Conservation (phyloP, 352 stramenopile species). For the Globisporangium apiculatum region DNA sequence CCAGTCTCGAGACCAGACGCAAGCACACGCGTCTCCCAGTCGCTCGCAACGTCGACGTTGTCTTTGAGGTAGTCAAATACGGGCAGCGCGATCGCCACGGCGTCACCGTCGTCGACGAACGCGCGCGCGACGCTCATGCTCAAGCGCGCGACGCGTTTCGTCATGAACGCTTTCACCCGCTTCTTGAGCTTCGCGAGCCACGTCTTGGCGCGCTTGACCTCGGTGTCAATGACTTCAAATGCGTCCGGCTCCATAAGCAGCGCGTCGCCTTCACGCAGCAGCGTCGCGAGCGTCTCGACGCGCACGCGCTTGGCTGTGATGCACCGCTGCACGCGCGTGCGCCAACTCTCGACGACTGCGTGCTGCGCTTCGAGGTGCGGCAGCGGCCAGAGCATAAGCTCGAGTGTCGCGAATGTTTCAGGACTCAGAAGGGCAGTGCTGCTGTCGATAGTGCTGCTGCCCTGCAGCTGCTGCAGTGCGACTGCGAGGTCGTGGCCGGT, state of each 20-base stretch:
- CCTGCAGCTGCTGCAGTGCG: slow-evolving; percentile 20
- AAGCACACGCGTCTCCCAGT: slow-evolving; percentile 77
- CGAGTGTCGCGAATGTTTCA: slow-evolving; percentile 32
- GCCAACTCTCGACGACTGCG: slow-evolving; percentile 60
- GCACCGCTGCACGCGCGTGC: slow-evolving; percentile 39
- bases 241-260: slow-evolving; percentile 68
- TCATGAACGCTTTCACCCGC: slow-evolving; percentile 59
- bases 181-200: slow-evolving; percentile 87
- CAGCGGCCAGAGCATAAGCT: slow-evolving; percentile 66
- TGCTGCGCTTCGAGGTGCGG: slow-evolving; percentile 58
- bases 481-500: slow-evolving; percentile 35
- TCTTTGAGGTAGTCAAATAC: slow-evolving; percentile 79
- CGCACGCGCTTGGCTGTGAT: slow-evolving; percentile 56
- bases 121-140: slow-evolving; percentile 48
- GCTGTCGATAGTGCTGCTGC: neutral
- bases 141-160: slow-evolving; percentile 58
- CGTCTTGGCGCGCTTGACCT: slow-evolving; percentile 71
- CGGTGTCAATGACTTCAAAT: slow-evolving; percentile 72
- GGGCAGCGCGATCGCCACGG: slow-evolving; percentile 65
- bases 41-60: slow-evolving; percentile 62
- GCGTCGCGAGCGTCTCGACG: slow-evolving; percentile 41
- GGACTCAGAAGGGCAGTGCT: slow-evolving; percentile 13
- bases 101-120: slow-evolving; percentile 76
- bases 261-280: slow-evolving; percentile 49
- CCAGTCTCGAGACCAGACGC: slow-evolving; percentile 71